phyloP scores from a whole-genome alignment of 306 rosid species.

The Vigna unguiculata region DNA sequence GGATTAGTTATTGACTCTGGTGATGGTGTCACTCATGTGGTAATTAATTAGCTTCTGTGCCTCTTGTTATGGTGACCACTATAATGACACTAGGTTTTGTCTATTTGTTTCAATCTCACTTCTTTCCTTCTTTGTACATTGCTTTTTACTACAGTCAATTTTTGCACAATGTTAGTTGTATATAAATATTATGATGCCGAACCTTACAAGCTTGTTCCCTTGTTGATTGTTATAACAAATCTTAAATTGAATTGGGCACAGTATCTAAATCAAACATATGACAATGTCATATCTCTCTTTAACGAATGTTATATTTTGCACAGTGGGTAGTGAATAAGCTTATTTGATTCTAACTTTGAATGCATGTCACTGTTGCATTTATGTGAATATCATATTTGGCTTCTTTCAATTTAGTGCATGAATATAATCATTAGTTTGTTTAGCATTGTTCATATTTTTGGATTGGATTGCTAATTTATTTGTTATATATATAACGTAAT shows the following conservation, averaged over 20 bases:
- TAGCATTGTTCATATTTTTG: constrained; percentile 4
- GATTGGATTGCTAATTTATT: not conserved
- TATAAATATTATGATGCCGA: not conserved
- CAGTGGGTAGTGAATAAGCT: constrained; percentile 21
- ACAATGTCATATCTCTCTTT: constrained; percentile 16
- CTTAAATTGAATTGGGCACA: constrained; percentile 11
- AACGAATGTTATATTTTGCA: constrained; percentile 21
- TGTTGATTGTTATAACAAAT: constrained; percentile 17
- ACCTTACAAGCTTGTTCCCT: not conserved
- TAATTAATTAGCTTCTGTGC: constrained; percentile 58
- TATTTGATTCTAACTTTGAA: not conserved
- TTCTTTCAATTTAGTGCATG: constrained; percentile 20
- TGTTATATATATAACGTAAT: not conserved
- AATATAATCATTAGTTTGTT: not conserved
- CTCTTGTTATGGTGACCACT: constrained; percentile 28
- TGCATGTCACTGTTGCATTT: not conserved
- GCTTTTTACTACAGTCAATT: constrained; percentile 18
- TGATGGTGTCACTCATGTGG: constrained; percentile 99
- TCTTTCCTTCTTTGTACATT: constrained; percentile 13
- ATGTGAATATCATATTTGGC: constrained; percentile 7
- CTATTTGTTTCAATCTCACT: constrained; percentile 19
- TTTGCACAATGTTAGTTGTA: constrained; percentile 30
- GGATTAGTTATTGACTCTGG: constrained; percentile 98
- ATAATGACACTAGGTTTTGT: constrained; percentile 17
- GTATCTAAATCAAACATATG: constrained; percentile 28